Evolutionary conservation across 1,139 yeast species (phyloP), one percentile per base, ranked within the genome.

Genomic region (Yamadazyma trypodendri): DNA sequence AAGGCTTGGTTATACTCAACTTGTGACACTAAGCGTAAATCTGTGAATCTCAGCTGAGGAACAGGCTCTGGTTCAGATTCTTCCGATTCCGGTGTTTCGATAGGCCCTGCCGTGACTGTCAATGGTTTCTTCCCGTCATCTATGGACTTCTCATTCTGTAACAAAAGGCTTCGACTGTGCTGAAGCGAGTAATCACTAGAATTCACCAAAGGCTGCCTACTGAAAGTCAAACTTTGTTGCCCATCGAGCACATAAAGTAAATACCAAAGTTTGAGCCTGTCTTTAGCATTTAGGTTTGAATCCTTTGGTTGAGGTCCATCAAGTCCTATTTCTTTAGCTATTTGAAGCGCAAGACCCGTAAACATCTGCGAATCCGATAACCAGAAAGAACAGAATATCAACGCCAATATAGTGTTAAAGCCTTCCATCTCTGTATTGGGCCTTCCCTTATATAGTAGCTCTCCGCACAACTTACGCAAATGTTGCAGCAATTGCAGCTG

Each of bases 1-100:
- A 81, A 63, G 0, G 88, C 88, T 52, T 78, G 84, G 49, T 81
- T 81, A 49, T 81, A 81, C 52, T 82, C 88, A 5, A 82, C 83
- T 54, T 81, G 87, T 2, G 87, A 80, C 6, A 81, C 81, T n/a
- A 82, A 60, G 39, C 84, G 63, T 58, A 81, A 61, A 52, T 82
- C 83, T 0, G 81, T 65, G 40, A 73, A 61, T 13, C 46, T 37
- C 32, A 49, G 48, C 14, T 27, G 18, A 9, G 20, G 20, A 15
- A 14, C 15, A 14, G 15, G 9, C 15, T n/a, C 9, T 23, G 15
- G 35, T 35, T 32, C 11, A 18, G 31, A n/a, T 14, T 41, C 31
- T 14, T 38, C 35, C 5, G 33, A 31, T 16, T 29, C 20, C 6
- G 43, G 39, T 4, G 12, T 12, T 5, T 5, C 27, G n/a, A 10